Percentiles rank a stretch among this genome's conserved stretches.
These are phyloP conservation scores for Apiotrichum mycotoxinovorans DNA, from an alignment of 1,284 basidiomycete genomes.

Conservation along the genomic window DNA sequence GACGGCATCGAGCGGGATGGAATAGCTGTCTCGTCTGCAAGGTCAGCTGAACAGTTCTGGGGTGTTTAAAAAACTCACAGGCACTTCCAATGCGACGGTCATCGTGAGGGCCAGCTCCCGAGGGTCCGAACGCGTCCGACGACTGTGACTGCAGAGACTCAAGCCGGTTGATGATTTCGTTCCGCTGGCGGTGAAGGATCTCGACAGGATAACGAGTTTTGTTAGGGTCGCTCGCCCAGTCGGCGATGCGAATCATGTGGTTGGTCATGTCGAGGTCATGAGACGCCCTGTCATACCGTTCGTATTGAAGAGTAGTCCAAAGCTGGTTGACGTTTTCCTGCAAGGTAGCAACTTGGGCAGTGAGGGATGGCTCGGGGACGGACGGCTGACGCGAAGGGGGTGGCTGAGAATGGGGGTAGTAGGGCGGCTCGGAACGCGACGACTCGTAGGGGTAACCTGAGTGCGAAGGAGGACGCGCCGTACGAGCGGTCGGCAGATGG, in stretches of 20 bases:
- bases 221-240: constrained; percentile 4
- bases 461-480: neutral
- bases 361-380: constrained; percentile 17
- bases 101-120: neutral
- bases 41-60: neutral
- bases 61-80: neutral
- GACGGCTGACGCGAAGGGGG: constrained; percentile 14
- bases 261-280: constrained; percentile 31
- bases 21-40: neutral
- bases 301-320: constrained; percentile 26
- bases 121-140: neutral
- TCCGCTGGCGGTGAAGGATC: constrained; percentile 2
- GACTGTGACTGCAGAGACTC: constrained; percentile 2
- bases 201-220: constrained; percentile 1
- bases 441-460: constrained; percentile 8
- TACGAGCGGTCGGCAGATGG: neutral
- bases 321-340: constrained; percentile 34
- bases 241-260: constrained; percentile 34
- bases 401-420: constrained; percentile 18
- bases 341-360: constrained; percentile 26
- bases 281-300: constrained; percentile 33
- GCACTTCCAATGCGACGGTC: neutral
- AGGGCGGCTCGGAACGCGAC: constrained; percentile 23
- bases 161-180: constrained; percentile 3
- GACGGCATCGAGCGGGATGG: constrained; percentile 2